Percentiles rank a stretch among this genome's conserved stretches.
These are phyloP conservation scores for Ascocoryne sarcoides DNA, from an alignment of 2,329 filamentous ascomycete genomes.

Conservation along the genomic window DNA sequence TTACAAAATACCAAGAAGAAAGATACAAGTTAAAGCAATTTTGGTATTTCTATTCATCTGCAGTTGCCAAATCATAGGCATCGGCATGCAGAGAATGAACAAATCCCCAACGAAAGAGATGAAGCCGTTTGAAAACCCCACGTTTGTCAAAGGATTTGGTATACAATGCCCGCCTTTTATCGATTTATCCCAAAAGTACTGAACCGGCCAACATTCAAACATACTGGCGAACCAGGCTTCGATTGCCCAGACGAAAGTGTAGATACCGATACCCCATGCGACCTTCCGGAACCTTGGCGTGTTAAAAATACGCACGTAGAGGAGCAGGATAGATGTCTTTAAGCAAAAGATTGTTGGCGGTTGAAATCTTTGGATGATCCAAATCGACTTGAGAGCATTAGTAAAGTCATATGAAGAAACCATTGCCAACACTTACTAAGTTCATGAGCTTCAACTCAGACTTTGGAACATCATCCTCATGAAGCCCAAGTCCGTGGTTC, in stretches of 20 bases:
- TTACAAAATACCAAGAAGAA: conserved; percentile 34
- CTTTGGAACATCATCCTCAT: neutral
- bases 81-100: conserved; percentile 11
- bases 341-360: neutral
- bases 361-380: neutral
- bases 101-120: conserved; percentile 62
- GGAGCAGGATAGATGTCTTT: neutral
- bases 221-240: neutral
- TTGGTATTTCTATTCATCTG: conserved; percentile 11
- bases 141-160: conserved; percentile 44
- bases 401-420: neutral
- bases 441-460: neutral
- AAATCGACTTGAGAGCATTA: neutral
- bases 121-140: conserved; percentile 58
- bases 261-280: neutral
- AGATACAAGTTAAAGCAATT: conserved; percentile 12
- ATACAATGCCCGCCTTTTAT: conserved; percentile 3
- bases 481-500: neutral
- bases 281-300: neutral
- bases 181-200: conserved; percentile 10
- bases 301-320: neutral
- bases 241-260: neutral
- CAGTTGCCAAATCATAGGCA: conserved; percentile 13
- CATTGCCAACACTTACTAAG: neutral
- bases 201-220: conserved; percentile 12